Percentiles rank a stretch among this genome's conserved stretches.
Evolutionary conservation across 2,329 filamentous ascomycete genomes (phyloP).

Genomic region (Myotisia sp.): DNA sequence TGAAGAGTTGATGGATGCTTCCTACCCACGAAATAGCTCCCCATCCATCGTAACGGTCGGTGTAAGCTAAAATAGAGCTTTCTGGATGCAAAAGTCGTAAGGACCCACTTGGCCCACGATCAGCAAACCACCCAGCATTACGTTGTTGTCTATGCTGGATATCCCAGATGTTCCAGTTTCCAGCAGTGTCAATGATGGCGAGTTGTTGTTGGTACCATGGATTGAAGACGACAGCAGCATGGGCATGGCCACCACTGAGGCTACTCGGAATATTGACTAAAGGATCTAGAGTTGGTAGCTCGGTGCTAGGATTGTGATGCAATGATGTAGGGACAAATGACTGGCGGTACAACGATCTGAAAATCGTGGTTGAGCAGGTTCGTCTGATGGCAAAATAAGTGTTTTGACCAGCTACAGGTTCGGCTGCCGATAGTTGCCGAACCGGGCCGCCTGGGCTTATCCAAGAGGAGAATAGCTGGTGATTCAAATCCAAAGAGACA

Average conservation of each 20-base stretch:
- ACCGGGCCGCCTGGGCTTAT: conserved; percentile 36
- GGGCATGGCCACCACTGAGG: conserved; percentile 33
- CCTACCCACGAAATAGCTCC: conserved; percentile 28
- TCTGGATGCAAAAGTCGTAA: conserved; percentile 11
- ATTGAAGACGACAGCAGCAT: conserved; percentile 46
- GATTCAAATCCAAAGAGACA: too few species aligned
- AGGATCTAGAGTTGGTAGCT: conserved; percentile 31
- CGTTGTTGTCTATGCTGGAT: conserved; percentile 21
- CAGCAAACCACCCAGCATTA: conserved; percentile 18
- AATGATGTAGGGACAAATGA: conserved; percentile 18
- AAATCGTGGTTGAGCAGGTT: conserved; percentile 32
- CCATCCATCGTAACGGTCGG: conserved; percentile 30
- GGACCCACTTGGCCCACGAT: conserved; percentile 20
- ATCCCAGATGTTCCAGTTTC: conserved; percentile 41
- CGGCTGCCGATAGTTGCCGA: conserved; percentile 41
- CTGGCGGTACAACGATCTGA: conserved; percentile 30
- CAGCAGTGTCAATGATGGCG: conserved; percentile 40
- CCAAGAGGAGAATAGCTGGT: too few species aligned
- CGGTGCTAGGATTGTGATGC: too few species aligned
- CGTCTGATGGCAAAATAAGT: conserved; percentile 40
- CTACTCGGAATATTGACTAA: conserved; percentile 31
- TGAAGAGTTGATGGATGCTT: conserved; percentile 31
- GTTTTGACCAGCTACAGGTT: conserved; percentile 26
- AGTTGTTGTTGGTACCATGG: conserved; percentile 45
- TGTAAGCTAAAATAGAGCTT: conserved; percentile 11